phyloP scores from a whole-genome alignment of 1,284 basidiomycete species.

The Sporisorium reilianum region DNA sequence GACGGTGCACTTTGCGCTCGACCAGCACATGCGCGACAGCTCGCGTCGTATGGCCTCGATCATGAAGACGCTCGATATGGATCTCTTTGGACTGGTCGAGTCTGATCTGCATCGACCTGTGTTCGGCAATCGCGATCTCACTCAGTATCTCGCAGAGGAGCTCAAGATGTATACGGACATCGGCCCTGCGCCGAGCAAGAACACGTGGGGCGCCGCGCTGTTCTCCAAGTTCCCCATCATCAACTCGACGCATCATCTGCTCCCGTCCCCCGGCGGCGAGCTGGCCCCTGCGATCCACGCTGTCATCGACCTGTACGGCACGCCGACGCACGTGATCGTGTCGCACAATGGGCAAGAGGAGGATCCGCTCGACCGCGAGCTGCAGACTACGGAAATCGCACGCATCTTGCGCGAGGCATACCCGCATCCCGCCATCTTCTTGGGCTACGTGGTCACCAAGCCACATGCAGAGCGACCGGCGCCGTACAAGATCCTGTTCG shows the following conservation, averaged over 20 bases:
- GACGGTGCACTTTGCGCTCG: conserved; percentile 73
- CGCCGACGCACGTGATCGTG: conserved; percentile 83
- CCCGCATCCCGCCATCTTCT: conserved; percentile 84
- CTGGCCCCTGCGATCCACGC: conserved; percentile 84
- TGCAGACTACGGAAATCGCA: conserved; percentile 86
- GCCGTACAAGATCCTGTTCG: conserved; percentile 82
- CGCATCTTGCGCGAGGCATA: conserved; percentile 80
- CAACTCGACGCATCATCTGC: conserved; percentile 86
- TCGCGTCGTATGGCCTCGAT: conserved; percentile 78
- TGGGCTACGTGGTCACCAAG: conserved; percentile 79
- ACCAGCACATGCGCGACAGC: conserved; percentile 65
- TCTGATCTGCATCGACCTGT: conserved; percentile 86
- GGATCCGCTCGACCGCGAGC: conserved; percentile 85
- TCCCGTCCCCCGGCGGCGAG: conserved; percentile 84
- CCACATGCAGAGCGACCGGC: conserved; percentile 80
- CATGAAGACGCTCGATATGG: conserved; percentile 71
- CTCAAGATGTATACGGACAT: conserved; percentile 79
- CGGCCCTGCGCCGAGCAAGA: conserved; percentile 87
- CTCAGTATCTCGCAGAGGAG: conserved; percentile 72
- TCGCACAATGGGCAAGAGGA: conserved; percentile 94
- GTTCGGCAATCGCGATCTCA: conserved; percentile 84
- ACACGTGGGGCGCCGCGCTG: conserved; percentile 79
- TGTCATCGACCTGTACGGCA: conserved; percentile 84
- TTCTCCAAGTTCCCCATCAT: conserved; percentile 82
- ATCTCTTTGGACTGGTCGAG: conserved; percentile 76